These are phyloP conservation scores for Ambrosia hybrid DNA, from an alignment of 140 eudicot genomes.

Conservation along the genomic window DNA sequence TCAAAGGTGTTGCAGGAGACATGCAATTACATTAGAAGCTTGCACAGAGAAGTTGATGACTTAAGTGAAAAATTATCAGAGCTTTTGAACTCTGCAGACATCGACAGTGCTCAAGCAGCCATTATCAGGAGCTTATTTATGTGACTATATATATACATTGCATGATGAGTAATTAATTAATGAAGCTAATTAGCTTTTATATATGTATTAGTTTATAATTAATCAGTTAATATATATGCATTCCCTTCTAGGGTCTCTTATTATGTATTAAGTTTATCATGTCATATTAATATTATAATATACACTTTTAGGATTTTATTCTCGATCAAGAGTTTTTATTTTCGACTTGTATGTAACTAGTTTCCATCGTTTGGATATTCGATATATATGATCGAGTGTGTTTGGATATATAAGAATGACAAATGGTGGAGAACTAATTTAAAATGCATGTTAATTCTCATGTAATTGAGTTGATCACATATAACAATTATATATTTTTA, in stretches of 20 bases:
- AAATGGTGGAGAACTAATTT: too few relatives aligned
- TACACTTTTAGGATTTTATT: too few relatives aligned
- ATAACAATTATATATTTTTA: too few relatives aligned
- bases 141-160: slow-evolving; percentile 31
- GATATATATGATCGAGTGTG: too few relatives aligned
- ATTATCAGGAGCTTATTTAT: slow-evolving; percentile 84
- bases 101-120: slow-evolving; percentile 86
- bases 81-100: slow-evolving; percentile 77
- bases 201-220: slow-evolving; percentile 11
- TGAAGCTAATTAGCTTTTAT: slow-evolving; percentile 11
- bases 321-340: too few relatives aligned
- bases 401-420: too few relatives aligned
- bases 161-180: slow-evolving; percentile 6
- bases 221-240: not conserved
- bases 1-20: slow-evolving; percentile 94
- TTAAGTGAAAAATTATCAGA: slow-evolving; percentile 71
- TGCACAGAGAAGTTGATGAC: slow-evolving; percentile 89
- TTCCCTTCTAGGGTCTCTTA: slow-evolving; percentile 7
- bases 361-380: not conserved
- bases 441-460: too few relatives aligned
- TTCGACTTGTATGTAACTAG: not conserved
- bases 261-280: slow-evolving; percentile 12
- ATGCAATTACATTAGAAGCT: slow-evolving; percentile 78
- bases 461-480: too few relatives aligned
- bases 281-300: slow-evolving; percentile 13